Base-by-base conservation (phyloP, 2,329 filamentous ascomycete species). In the Pseudogymnoascus sp. region DNA sequence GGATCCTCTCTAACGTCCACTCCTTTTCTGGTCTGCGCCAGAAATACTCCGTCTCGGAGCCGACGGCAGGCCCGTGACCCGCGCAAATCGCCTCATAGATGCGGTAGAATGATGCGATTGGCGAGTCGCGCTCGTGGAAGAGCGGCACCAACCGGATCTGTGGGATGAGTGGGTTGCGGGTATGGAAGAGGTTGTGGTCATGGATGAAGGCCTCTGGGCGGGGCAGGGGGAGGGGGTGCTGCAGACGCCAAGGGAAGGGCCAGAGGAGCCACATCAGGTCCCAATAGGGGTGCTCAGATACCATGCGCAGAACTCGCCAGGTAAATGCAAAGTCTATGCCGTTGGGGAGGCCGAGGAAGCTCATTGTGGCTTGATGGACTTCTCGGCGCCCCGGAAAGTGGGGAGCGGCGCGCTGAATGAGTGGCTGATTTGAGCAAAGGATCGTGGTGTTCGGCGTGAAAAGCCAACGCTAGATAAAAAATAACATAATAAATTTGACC, bases 191-290 rank as follows among this genome's bases (percentile, higher is more conserved):
- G 44, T 75, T 67, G 24, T 78, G 74, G 62, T 82, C 74, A 64
- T 84, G 74, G 62, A 74, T 72, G 13, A 85, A 70, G 10, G 78
- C 78, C 63, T 81, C 75, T 5, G 76, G 70, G 59, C 58, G 11
- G 63, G 58, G 15, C 57, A 64, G 15, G 64, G 67, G 41, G 64
- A 69, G 61, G 60, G 63, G 3, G 17, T 66, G 11, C 54, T 62
- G 11, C 63, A 64, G 62, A 65, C 50, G 26, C 47, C 47, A 54
- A 5, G 47, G 47, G 29, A 17, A 54, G 8, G 47, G 47, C 47
- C 47, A 54, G 8, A 54, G 47, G 2, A 54, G 47, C 8, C 26
- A 29, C 13, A 54, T 9, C 5, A 54, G 47, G 8, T 54, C 47
- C 47, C 47, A 54, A 15, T 54, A 54, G 10, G 47, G 29, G n/a